A percentile compares a stretch with the other conserved stretches of the same genome.
phyloP scores from a whole-genome alignment of 2,329 filamentous ascomycete genomes.

The Keithomyces neogunnii region DNA sequence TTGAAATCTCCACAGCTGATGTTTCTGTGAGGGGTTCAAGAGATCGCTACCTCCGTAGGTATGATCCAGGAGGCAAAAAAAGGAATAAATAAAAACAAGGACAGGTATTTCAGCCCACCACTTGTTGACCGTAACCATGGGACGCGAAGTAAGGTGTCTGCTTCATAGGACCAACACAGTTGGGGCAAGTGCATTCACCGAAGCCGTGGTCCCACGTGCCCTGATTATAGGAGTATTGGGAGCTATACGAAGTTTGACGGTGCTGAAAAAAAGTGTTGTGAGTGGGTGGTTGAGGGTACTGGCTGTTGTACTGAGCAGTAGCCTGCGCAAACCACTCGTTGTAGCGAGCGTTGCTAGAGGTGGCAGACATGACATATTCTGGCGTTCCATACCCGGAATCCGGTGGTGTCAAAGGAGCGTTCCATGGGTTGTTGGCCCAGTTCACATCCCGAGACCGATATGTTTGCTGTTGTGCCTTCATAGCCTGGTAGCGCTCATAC shows the following conservation, averaged over 20 bases:
- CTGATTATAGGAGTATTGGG: conserved; percentile 37
- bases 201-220: conserved; percentile 43
- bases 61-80: not conserved
- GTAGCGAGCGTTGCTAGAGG: conserved; percentile 46
- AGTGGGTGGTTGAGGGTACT: conserved; percentile 34
- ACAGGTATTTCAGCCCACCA: conserved; percentile 37
- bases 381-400: conserved; percentile 55
- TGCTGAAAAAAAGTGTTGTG: conserved; percentile 33
- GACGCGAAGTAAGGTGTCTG: conserved; percentile 38
- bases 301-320: conserved; percentile 32
- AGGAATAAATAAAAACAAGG: conserved; percentile 11
- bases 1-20: conserved; percentile 1
- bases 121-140: conserved; percentile 44
- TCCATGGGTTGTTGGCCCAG: conserved; percentile 38
- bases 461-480: conserved; percentile 31
- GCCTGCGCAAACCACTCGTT: conserved; percentile 48
- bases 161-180: conserved; percentile 38
- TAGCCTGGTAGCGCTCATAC: conserved; percentile 38
- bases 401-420: conserved; percentile 46
- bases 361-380: conserved; percentile 47
- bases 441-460: conserved; percentile 38
- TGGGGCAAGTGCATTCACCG: conserved; percentile 41
- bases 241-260: conserved; percentile 31
- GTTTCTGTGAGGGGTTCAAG: conserved; percentile 3
- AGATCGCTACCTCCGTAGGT: not conserved